Evolutionary conservation across 208 protist species (phyloP).

Genomic region (Leishmania martiniquensis): DNA sequence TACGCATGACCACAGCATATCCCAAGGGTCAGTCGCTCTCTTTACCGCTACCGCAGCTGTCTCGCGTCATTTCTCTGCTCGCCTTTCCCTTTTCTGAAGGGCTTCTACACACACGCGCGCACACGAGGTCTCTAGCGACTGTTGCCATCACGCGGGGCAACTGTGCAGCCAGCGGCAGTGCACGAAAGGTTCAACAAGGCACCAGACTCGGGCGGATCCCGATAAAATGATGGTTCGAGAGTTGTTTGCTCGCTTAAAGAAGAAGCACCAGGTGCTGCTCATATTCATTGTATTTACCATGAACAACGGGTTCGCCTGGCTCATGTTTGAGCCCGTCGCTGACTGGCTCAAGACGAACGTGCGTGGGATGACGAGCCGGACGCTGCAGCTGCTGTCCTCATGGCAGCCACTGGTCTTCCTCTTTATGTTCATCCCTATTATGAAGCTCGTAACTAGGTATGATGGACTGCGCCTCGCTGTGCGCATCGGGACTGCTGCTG

Average conservation of each 20-base stretch:
- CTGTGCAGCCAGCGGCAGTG: not conserved
- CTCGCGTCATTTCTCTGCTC: not conserved
- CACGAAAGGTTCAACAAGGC: not conserved
- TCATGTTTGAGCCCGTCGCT: constrained; percentile 90
- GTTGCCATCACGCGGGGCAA: not conserved
- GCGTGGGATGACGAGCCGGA: constrained; percentile 47
- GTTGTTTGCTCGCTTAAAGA: constrained; percentile 26
- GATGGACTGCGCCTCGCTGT: constrained; percentile 79
- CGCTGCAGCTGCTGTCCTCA: constrained; percentile 78
- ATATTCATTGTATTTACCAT: constrained; percentile 85
- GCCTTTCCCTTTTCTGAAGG: not conserved
- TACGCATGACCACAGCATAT: not conserved
- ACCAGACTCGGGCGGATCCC: not conserved
- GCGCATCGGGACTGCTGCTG: constrained; percentile 60
- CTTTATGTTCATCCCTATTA: constrained; percentile 66
- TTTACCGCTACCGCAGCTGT: constrained; percentile 1
- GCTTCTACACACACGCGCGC: not conserved
- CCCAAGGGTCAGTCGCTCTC: not conserved
- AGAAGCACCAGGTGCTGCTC: constrained; percentile 79
- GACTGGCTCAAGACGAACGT: constrained; percentile 71
- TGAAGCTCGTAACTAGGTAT: constrained; percentile 75
- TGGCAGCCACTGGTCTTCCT: constrained; percentile 88
- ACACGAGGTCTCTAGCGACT: not conserved
- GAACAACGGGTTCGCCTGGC: constrained; percentile 90
- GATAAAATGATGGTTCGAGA: constrained; percentile 24